Evolutionary conservation across 148 eudicot species (phyloP).

Genomic region (Chenopodium quinoa): DNA sequence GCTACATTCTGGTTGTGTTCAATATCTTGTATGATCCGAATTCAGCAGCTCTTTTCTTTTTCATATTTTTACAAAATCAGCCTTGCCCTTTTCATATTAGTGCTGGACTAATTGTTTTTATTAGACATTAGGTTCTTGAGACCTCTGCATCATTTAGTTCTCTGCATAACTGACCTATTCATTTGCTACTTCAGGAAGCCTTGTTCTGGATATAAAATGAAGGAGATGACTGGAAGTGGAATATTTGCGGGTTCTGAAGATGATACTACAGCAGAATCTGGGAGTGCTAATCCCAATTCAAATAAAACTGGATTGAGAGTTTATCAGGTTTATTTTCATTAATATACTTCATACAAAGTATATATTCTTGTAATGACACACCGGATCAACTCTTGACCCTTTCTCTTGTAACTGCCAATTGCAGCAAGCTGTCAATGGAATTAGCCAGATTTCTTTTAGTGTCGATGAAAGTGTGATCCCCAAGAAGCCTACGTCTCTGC

Average conservation of each 20-base stretch:
- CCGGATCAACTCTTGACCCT: background rate
- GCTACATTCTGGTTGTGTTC: no score
- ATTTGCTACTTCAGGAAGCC: conserved; percentile 57
- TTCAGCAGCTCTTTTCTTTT: background rate
- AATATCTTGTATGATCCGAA: background rate
- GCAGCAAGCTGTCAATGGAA: conserved; percentile 80
- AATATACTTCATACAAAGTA: background rate
- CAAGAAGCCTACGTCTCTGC: conserved; percentile 69
- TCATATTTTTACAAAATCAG: background rate
- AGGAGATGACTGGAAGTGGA: conserved; percentile 88
- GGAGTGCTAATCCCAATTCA: conserved; percentile 29
- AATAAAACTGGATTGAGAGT: conserved; percentile 63
- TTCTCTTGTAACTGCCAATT: background rate
- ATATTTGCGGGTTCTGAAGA: conserved; percentile 61
- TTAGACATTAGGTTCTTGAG: background rate
- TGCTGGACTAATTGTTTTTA: background rate
- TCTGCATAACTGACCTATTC: background rate
- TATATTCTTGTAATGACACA: background rate
- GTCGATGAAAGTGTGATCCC: conserved; percentile 66
- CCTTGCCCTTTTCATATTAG: background rate
- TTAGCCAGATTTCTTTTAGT: conserved; percentile 89
- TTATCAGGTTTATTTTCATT: conserved; percentile 57
- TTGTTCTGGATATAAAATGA: conserved; percentile 84
- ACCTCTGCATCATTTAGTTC: background rate
- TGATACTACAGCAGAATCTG: conserved; percentile 49